Conservation (phyloP, 257 asterid species). For the Linaria vulgaris region DNA sequence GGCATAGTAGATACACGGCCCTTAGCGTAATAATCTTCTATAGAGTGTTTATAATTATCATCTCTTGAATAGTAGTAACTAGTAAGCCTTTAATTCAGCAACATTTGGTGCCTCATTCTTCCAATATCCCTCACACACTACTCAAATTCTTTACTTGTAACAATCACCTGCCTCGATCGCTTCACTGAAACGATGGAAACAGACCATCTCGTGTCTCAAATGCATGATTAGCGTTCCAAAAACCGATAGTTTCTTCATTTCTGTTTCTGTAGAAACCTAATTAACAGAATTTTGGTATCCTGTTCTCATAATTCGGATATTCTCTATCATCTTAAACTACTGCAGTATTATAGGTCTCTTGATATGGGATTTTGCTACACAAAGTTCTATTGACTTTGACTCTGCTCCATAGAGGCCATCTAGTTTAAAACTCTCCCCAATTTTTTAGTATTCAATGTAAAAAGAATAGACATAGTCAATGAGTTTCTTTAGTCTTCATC, state of each 20-base stretch:
- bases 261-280: too few species aligned
- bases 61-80: not conserved
- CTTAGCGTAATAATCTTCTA: not conserved
- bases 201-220: too few species aligned
- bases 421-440: too few species aligned
- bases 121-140: constrained; percentile 17
- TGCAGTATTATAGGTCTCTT: constrained; percentile 26
- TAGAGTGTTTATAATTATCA: not conserved
- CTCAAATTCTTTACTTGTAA: not conserved
- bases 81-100: constrained; percentile 8
- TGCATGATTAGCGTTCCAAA: not conserved
- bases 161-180: not conserved
- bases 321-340: constrained; percentile 24
- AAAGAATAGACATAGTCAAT: too few species aligned
- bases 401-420: too few species aligned
- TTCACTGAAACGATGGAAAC: constrained; percentile 11
- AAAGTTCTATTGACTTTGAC: too few species aligned
- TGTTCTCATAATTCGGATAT: not conserved
- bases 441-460: too few species aligned
- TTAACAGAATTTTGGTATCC: too few species aligned
- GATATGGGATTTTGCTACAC: constrained; percentile 10
- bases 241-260: not conserved
- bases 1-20: not conserved
- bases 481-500: too few species aligned
- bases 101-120: constrained; percentile 13